Conservation (phyloP, 139 green algal genomes). For the Trebouxia sp. region DNA sequence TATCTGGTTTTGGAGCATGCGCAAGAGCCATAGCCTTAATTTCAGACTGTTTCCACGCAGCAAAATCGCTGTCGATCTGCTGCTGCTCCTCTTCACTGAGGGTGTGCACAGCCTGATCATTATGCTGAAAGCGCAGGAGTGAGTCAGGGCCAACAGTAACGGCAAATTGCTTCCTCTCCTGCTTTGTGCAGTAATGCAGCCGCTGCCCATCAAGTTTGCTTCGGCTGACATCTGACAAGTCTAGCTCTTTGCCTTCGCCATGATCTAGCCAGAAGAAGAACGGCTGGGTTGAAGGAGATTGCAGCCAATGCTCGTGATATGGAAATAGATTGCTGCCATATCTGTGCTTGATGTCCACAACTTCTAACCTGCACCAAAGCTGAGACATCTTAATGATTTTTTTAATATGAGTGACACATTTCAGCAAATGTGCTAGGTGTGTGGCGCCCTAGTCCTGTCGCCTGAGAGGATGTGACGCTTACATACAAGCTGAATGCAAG, state of each 20-base stretch:
- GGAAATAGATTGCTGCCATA: conserved; percentile 66
- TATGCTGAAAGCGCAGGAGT: conserved; percentile 9
- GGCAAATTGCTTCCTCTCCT: conserved; percentile 36
- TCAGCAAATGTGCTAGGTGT: neutral
- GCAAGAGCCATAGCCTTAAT: neutral
- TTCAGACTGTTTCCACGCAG: neutral
- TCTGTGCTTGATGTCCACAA: conserved; percentile 63
- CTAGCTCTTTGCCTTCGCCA: conserved; percentile 50
- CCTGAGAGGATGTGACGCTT: neutral
- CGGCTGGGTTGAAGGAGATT: neutral
- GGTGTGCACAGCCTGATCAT: conserved; percentile 50
- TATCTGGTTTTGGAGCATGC: conserved; percentile 21
- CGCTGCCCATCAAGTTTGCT: conserved; percentile 53
- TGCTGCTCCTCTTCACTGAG: conserved; percentile 14
- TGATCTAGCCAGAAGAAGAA: conserved; percentile 60
- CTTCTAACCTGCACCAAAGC: conserved; percentile 61
- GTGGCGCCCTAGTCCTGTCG: too few relatives aligned
- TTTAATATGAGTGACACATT: neutral
- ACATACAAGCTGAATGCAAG: neutral
- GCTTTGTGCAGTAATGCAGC: conserved; percentile 56
- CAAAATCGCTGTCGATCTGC: neutral
- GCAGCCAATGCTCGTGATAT: conserved; percentile 59
- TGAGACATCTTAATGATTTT: neutral
- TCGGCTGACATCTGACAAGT: conserved; percentile 44
- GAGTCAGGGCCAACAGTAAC: neutral